Evolutionary conservation across 2,329 filamentous ascomycete species (phyloP).

Genomic region (Eutypella sp.): DNA sequence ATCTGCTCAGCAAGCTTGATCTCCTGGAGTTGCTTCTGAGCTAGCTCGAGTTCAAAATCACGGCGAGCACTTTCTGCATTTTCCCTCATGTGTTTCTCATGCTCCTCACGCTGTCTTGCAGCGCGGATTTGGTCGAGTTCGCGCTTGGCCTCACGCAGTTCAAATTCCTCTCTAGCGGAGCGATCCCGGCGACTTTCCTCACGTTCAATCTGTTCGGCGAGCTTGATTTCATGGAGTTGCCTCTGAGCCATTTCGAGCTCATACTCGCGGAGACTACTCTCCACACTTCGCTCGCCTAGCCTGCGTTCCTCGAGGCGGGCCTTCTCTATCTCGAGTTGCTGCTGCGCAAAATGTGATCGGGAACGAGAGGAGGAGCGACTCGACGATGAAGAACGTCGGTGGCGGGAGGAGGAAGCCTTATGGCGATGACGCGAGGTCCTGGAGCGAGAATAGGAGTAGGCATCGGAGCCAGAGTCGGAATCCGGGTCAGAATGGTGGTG

Average conservation of each 20-base stretch:
- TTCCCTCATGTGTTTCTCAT: too few species aligned
- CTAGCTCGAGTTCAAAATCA: slow-evolving; percentile 30
- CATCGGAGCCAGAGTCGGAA: slow-evolving; percentile 37
- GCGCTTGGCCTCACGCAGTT: slow-evolving; percentile 27
- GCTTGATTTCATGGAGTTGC: slow-evolving; percentile 38
- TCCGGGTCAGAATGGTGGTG: slow-evolving; percentile 38
- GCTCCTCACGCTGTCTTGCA: slow-evolving; percentile 41
- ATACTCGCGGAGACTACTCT: slow-evolving; percentile 34
- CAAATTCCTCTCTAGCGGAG: slow-evolving; percentile 36
- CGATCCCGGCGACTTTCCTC: slow-evolving; percentile 36
- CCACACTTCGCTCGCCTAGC: slow-evolving; percentile 33
- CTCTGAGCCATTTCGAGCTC: slow-evolving; percentile 27
- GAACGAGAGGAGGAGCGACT: slow-evolving; percentile 17
- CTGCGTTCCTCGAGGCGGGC: slow-evolving; percentile 28
- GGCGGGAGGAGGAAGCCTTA: background rate
- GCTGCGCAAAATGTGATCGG: slow-evolving; percentile 10
- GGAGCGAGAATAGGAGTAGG: slow-evolving; percentile 28
- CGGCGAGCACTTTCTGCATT: slow-evolving; percentile 34
- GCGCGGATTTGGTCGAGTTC: slow-evolving; percentile 29
- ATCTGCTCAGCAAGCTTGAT: slow-evolving; percentile 35
- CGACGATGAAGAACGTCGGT: background rate
- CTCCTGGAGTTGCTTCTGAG: slow-evolving; percentile 34
- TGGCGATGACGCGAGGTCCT: slow-evolving; percentile 16
- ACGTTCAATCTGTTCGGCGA: slow-evolving; percentile 34
- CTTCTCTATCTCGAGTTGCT: slow-evolving; percentile 24